Evolutionary conservation across 208 protist species (phyloP), one percentile per base, ranked within the genome.

Genomic region (Acanthamoeba healyi): DNA sequence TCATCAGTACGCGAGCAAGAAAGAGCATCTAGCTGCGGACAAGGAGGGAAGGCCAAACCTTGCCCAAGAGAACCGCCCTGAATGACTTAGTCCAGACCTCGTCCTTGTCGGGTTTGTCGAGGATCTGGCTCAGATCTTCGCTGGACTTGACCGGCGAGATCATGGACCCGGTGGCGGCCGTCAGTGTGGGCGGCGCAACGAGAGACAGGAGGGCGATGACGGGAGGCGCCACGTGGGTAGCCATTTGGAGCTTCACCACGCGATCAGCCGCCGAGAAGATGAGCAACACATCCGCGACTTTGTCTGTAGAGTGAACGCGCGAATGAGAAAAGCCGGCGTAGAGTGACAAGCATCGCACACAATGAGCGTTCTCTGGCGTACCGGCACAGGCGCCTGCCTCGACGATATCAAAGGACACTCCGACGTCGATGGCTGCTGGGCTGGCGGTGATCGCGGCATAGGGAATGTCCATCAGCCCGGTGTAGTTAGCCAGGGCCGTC

Each of bases 201-300:
- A 86, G n/a, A 2, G 40, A 1, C 14, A 86, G 46, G 17, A 86
- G 77, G 14, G 6, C 44, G 29, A 86, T 49, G 7, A 86, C 26
- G 17, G 46, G 24, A 3, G 44, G 44, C 40, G 46, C 77, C 29
- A 86, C 44, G 44, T 86, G 77, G 10, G 40, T 49, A 5, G 94
- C 56, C 22, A 94, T 79, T 56, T 86, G 72, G 72, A 61, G 34
- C 44, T 82, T 94, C 15, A 95, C 94, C 12, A 94, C 58, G 1
- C 36, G 49, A 36, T 94, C 94, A 3, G 46, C 70, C 29, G 51
- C 49, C 26, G 88, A 94, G 24, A 95, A 95, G 7, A 95, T 67
- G 15, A 95, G 63, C 1, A 95, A 15, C 24, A 95, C 29, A 36
- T 54, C 54, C 5, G 93, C 58, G 22, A 94, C 67, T 24, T 94